phyloP scores from a whole-genome alignment of 257 asterid species.

The Echites panduratus region DNA sequence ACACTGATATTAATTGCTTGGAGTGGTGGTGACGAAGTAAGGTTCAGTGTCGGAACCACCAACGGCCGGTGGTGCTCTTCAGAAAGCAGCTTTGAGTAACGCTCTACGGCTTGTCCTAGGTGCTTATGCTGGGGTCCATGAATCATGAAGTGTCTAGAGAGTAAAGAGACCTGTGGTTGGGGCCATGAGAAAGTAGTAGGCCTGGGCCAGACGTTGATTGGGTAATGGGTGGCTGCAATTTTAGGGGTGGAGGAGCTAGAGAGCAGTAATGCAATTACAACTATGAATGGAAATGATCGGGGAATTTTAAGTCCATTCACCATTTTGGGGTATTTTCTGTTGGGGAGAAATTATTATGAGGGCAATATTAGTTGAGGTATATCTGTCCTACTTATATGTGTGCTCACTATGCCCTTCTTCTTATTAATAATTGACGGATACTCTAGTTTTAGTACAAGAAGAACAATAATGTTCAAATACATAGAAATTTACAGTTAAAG shows the following conservation, averaged over 20 bases:
- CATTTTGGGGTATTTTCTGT: not conserved
- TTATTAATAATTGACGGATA: too few relatives aligned
- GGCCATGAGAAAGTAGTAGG: slow-evolving; percentile 75
- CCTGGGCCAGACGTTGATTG: slow-evolving; percentile 85
- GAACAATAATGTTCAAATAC: too few relatives aligned
- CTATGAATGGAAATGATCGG: too few relatives aligned
- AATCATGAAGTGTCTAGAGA: slow-evolving; percentile 60
- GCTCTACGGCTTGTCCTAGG: slow-evolving; percentile 56
- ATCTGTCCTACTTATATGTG: too few relatives aligned
- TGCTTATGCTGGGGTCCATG: slow-evolving; percentile 33
- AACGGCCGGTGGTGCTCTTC: slow-evolving; percentile 50
- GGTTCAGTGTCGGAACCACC: slow-evolving; percentile 43
- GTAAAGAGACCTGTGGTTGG: slow-evolving; percentile 42
- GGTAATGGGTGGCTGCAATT: slow-evolving; percentile 50
- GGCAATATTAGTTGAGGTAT: too few relatives aligned
- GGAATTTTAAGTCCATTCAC: not conserved
- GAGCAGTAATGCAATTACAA: too few relatives aligned
- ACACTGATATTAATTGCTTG: slow-evolving; percentile 32
- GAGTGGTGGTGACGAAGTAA: slow-evolving; percentile 44
- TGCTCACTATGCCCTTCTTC: too few relatives aligned
- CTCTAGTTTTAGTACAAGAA: too few relatives aligned
- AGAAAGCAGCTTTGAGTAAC: slow-evolving; percentile 43
- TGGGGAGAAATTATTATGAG: too few relatives aligned
- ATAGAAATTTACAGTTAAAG: too few relatives aligned
- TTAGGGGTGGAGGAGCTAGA: slow-evolving; percentile 1